phyloP scores from a whole-genome alignment of 2,329 filamentous ascomycete genomes.

The Beauveria australis region DNA sequence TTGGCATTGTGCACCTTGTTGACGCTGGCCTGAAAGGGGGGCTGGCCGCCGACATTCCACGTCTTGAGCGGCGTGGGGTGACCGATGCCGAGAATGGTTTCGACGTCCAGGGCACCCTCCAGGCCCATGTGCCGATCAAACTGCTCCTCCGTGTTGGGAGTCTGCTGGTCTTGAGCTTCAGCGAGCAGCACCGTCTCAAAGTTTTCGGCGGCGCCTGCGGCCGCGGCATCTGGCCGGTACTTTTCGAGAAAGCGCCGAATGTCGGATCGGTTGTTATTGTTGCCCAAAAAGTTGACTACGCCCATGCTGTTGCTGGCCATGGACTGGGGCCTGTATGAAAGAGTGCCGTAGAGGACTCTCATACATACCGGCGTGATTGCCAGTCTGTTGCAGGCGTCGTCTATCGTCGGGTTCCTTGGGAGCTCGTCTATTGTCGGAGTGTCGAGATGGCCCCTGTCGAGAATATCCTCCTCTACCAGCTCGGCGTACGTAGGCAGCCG shows the following conservation, averaged over 20 bases:
- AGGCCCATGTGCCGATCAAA: slow-evolving; percentile 4
- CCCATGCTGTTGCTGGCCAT: slow-evolving; percentile 6
- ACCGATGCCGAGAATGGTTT: slow-evolving; percentile 8
- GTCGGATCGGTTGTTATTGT: slow-evolving; percentile 12
- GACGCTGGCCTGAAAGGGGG: slow-evolving; percentile 5
- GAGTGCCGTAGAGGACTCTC: slow-evolving; percentile 10
- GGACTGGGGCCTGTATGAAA: slow-evolving; percentile 1
- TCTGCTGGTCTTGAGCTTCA: neutral
- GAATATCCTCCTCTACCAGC: slow-evolving; percentile 1
- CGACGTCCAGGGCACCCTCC: neutral
- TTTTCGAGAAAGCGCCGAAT: neutral
- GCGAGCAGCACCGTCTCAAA: slow-evolving; percentile 5
- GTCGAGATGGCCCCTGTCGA: slow-evolving; percentile 7
- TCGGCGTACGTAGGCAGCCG: slow-evolving; percentile 3
- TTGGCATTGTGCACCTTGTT: slow-evolving; percentile 39
- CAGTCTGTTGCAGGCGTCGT: slow-evolving; percentile 9
- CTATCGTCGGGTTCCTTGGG: neutral
- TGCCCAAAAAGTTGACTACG: slow-evolving; percentile 11
- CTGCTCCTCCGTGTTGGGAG: slow-evolving; percentile 8
- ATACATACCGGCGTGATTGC: slow-evolving; percentile 9
- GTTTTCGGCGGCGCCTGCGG: neutral
- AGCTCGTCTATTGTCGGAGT: slow-evolving; percentile 3
- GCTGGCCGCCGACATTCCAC: slow-evolving; percentile 8
- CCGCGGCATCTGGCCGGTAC: neutral
- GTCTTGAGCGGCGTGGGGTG: slow-evolving; percentile 6